Evolutionary conservation across 2,329 filamentous ascomycete species (phyloP), one percentile per base, ranked within the genome.

Genomic region (Cladorrhinum sp.): DNA sequence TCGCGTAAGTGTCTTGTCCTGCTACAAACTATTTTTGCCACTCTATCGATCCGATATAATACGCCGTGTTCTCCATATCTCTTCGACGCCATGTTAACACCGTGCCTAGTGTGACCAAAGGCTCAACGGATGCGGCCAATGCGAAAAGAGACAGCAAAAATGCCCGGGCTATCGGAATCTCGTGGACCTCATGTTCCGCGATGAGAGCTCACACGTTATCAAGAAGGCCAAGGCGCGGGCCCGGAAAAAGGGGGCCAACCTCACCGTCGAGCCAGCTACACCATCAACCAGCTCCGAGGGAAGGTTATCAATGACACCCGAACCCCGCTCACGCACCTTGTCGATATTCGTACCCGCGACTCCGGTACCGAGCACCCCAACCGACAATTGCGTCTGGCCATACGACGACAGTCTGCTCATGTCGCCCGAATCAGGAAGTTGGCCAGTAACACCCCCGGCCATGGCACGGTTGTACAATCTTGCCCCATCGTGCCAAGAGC

Each of bases 91-190:
- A 36, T 8, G 38, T 59, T 67, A 52, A 68, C 66, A 52, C 13
- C 50, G 13, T 41, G 50, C 63, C 58, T 18, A 84, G 81, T 85
- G 82, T 68, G 82, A 85, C 65, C 79, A 83, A 68, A 74, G 71
- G 59, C 76, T 77, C 50, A 79, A 79, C 9, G 75, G 77, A 51
- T 85, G 82, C 60, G 80, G 80, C 52, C 82, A 85, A 69, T 85
- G 82, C 68, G 75, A 77, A 54, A 82, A 82, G 67, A 78, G 80
- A 48, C 75, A 79, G 60, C 75, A 80, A 56, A 61, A 71, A 71
- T 85, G 82, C 61, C 81, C 82, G 29, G 82, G 82, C 58, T 85
- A 85, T 65, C 75, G 82, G 49, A 81, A 82, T 63, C 73, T 80
- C 53, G 77, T 82, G 45, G 82, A 85, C 64, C 75, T 85, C 62